These are phyloP conservation scores for Fusarium caatingaense DNA, from an alignment of 2,329 filamentous ascomycete species.

Conservation along the genomic window DNA sequence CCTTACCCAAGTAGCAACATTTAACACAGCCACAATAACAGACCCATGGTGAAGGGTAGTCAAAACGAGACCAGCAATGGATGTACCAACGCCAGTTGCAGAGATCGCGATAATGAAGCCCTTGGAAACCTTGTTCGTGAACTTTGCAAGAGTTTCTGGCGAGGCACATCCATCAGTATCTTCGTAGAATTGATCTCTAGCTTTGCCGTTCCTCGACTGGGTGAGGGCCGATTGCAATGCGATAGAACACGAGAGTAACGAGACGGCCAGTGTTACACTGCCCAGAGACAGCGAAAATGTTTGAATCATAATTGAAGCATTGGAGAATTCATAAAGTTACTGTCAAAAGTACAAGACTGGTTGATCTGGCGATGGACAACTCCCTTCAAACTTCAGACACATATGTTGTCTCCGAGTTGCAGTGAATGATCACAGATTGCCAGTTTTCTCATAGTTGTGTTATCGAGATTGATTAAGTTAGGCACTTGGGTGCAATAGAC, in stretches of 20 bases:
- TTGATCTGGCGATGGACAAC: background rate
- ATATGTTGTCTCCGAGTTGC: background rate
- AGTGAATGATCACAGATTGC: background rate
- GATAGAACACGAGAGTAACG: constrained; percentile 40
- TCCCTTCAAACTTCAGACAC: background rate
- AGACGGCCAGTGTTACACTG: constrained; percentile 47
- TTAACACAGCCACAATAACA: constrained; percentile 67
- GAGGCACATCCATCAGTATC: constrained; percentile 77
- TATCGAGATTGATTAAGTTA: background rate
- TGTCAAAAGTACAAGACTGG: background rate
- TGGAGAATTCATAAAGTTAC: too few species aligned
- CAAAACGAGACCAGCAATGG: constrained; percentile 66
- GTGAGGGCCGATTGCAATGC: constrained; percentile 51
- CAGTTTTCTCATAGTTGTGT: background rate
- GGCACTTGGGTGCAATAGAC: too few species aligned
- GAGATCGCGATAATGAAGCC: constrained; percentile 63
- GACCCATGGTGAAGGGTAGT: constrained; percentile 55
- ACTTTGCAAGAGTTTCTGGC: constrained; percentile 68
- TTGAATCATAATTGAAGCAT: constrained; percentile 2
- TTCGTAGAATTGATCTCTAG: constrained; percentile 65
- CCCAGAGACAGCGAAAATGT: constrained; percentile 33
- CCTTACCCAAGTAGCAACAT: constrained; percentile 71
- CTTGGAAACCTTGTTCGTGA: constrained; percentile 69
- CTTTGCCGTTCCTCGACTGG: constrained; percentile 49
- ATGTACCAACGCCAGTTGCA: constrained; percentile 62